A percentile compares a stretch with the other conserved stretches of the same genome.
phyloP scores from a whole-genome alignment of 345 rosid species.

The Ceriops decandra region DNA sequence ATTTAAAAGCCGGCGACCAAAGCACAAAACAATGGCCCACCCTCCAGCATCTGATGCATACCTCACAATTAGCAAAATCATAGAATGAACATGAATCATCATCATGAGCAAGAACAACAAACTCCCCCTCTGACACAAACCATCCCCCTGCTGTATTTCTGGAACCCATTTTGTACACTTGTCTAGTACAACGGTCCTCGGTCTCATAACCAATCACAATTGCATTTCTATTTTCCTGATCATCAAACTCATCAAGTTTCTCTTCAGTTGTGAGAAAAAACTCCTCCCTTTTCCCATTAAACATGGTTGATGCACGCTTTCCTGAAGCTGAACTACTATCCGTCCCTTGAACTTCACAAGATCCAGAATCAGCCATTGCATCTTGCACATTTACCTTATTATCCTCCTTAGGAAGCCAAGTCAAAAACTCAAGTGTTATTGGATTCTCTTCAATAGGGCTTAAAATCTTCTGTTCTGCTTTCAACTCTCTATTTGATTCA shows the following conservation, averaged over 20 bases:
- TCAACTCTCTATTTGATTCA: slow-evolving; percentile 26
- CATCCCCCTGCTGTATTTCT: slow-evolving; percentile 83
- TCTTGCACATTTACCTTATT: slow-evolving; percentile 14
- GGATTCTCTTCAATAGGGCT: slow-evolving; percentile 47
- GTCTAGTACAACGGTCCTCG: slow-evolving; percentile 47
- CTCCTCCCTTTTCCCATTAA: slow-evolving; percentile 34
- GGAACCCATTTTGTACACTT: slow-evolving; percentile 58
- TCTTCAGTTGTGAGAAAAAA: slow-evolving; percentile 66
- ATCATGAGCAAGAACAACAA: slow-evolving; percentile 78
- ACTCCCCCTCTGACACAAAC: slow-evolving; percentile 97
- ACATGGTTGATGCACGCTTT: slow-evolving; percentile 30
- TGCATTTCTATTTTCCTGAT: slow-evolving; percentile 54
- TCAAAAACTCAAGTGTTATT: slow-evolving; percentile 58
- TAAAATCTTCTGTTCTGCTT: slow-evolving; percentile 38
- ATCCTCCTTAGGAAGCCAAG: slow-evolving; percentile 46
- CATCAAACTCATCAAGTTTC: slow-evolving; percentile 74
- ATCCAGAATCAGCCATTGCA: slow-evolving; percentile 29
- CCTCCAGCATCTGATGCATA: slow-evolving; percentile 16
- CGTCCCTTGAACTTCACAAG: slow-evolving; percentile 51
- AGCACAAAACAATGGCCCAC: neutral
- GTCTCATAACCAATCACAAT: slow-evolving; percentile 43
- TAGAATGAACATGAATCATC: slow-evolving; percentile 89
- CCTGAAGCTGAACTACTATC: slow-evolving; percentile 41
- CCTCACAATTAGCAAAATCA: slow-evolving; percentile 88
- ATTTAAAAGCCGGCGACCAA: slow-evolving; percentile 4